Conservation (phyloP, 2,329 filamentous ascomycete species). For the Didymella lethalis region DNA sequence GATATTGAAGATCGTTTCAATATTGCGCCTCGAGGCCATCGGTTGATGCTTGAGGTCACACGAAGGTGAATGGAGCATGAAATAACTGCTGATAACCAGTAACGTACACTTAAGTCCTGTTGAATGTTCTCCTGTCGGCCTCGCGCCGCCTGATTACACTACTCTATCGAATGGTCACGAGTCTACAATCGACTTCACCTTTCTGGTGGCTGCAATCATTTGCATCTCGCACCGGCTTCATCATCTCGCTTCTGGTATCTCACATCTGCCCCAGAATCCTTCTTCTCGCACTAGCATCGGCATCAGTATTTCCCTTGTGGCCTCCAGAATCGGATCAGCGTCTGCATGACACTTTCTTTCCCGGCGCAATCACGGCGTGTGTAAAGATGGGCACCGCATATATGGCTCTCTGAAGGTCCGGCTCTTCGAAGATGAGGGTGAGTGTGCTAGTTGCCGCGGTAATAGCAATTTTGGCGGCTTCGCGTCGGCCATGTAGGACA, state of each 20-base stretch:
- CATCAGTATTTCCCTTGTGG: not conserved
- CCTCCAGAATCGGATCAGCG: not conserved
- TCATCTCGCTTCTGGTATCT: not conserved
- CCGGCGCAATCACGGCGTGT: slow-evolving; percentile 59
- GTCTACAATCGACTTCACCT: too few species aligned
- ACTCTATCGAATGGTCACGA: too few species aligned
- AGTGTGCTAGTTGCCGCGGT: slow-evolving; percentile 58
- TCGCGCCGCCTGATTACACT: not conserved
- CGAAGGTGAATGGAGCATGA: not conserved
- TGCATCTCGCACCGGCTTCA: not conserved
- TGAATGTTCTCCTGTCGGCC: not conserved
- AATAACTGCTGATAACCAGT: not conserved
- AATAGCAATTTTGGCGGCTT: slow-evolving; percentile 53
- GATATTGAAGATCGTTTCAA: not conserved
- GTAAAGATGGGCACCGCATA: slow-evolving; percentile 60
- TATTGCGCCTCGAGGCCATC: not conserved
- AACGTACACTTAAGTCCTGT: not conserved
- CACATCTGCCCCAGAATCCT: too few species aligned
- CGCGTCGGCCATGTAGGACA: slow-evolving; percentile 53
- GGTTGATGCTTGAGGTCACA: not conserved
- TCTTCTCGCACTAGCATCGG: not conserved
- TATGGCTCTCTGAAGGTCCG: slow-evolving; percentile 54
- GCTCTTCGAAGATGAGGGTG: slow-evolving; percentile 56
- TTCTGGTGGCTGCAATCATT: not conserved
- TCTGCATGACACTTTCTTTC: not conserved